phyloP scores from a whole-genome alignment of 345 rosid species.

The Erodium maritimum region DNA sequence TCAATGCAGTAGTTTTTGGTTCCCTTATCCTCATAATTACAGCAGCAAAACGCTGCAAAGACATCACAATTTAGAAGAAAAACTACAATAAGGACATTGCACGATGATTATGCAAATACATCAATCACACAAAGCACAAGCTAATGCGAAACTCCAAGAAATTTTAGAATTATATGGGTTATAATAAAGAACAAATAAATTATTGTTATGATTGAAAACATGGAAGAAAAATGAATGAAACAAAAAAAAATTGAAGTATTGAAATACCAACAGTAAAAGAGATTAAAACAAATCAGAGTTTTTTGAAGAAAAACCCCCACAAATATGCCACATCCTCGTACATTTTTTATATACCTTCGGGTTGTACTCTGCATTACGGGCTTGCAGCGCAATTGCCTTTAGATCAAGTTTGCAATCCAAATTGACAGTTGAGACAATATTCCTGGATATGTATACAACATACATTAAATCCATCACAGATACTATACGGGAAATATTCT shows the following conservation, averaged over 20 bases:
- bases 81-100: too few relatives aligned
- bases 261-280: too few relatives aligned
- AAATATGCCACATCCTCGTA: background rate
- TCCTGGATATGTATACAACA: constrained; percentile 19
- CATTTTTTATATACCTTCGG: constrained; percentile 41
- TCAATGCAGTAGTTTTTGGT: constrained; percentile 83
- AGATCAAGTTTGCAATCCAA: constrained; percentile 74
- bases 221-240: too few relatives aligned
- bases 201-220: too few relatives aligned
- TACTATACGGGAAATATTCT: too few relatives aligned
- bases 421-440: constrained; percentile 69
- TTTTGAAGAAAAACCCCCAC: background rate
- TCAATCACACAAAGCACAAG: too few relatives aligned
- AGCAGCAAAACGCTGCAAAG: constrained; percentile 78
- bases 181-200: too few relatives aligned
- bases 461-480: background rate
- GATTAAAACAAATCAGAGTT: too few relatives aligned
- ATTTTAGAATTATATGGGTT: too few relatives aligned
- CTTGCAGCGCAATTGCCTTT: constrained; percentile 64
- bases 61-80: constrained; percentile 7
- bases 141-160: too few relatives aligned
- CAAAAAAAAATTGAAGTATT: too few relatives aligned
- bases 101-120: too few relatives aligned
- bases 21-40: constrained; percentile 93
- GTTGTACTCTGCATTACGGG: constrained; percentile 73